Evolutionary conservation across 257 asterid genomes (phyloP).

Genomic region (Solanum rostratum): DNA sequence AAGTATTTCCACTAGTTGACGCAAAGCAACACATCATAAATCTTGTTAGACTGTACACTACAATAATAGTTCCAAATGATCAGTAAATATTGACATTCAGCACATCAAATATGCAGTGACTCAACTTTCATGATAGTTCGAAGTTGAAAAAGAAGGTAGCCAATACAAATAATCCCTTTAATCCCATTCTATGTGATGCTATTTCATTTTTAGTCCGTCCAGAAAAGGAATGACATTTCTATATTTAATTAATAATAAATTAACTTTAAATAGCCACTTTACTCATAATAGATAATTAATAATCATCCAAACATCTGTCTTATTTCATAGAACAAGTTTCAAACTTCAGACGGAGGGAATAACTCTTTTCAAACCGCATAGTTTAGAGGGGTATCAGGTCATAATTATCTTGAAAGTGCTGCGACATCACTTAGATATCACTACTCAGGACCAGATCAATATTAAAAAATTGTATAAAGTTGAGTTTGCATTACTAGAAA

Average conservation of each 20-base stretch:
- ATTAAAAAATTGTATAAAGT: background rate
- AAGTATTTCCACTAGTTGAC: background rate
- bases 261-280: too few species aligned
- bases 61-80: background rate
- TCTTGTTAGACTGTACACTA: background rate
- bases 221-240: too few species aligned
- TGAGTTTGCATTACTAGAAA: background rate
- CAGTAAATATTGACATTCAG: background rate
- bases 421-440: background rate
- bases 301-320: too few species aligned
- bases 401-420: background rate
- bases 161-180: background rate
- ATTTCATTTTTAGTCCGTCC: background rate
- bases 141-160: background rate
- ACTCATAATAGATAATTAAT: too few species aligned
- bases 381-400: background rate
- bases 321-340: too few species aligned
- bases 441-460: background rate
- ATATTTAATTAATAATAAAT: too few species aligned
- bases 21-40: background rate
- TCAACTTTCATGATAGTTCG: background rate
- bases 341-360: too few species aligned
- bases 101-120: background rate
- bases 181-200: too few species aligned
- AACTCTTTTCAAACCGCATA: background rate